A percentile compares a stretch with the other conserved stretches of the same genome.
These are phyloP conservation scores for Populus ilicifolia DNA, from an alignment of 345 rosid genomes.

Conservation along the genomic window DNA sequence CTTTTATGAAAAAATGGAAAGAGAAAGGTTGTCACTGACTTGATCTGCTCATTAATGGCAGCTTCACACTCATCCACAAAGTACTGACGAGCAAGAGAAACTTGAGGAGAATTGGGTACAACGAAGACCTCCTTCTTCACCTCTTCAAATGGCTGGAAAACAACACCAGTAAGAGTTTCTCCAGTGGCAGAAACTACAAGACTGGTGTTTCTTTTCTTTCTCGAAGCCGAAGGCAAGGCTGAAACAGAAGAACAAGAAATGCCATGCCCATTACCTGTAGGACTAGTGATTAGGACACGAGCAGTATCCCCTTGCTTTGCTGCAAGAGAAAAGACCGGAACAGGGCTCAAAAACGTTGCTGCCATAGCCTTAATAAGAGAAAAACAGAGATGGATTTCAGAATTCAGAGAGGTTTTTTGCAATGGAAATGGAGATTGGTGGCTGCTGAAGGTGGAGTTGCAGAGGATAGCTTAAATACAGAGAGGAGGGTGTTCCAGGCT, in stretches of 20 bases:
- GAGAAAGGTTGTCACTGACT: constrained; percentile 33
- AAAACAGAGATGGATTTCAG: neutral
- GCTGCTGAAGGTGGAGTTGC: neutral
- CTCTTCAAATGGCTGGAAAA: constrained; percentile 77
- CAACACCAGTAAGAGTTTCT: constrained; percentile 51
- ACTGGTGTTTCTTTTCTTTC: neutral
- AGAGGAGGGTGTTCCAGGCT: constrained; percentile 21
- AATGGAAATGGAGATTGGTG: constrained; percentile 3
- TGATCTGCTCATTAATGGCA: constrained; percentile 81
- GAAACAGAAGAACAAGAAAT: constrained; percentile 11
- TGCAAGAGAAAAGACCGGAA: constrained; percentile 14
- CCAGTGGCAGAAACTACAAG: constrained; percentile 28
- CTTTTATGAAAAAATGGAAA: neutral
- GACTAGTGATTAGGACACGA: neutral
- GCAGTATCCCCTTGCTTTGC: constrained; percentile 15
- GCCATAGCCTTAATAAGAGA: neutral
- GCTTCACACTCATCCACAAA: constrained; percentile 50
- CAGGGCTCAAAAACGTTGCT: constrained; percentile 23
- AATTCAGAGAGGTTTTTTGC: neutral
- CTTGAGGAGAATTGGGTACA: constrained; percentile 45
- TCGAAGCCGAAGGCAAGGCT: constrained; percentile 9
- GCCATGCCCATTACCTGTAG: neutral
- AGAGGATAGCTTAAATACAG: constrained; percentile 1
- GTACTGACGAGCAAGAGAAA: constrained; percentile 68
- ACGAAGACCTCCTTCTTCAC: constrained; percentile 53